Evolutionary conservation across 2,329 filamentous ascomycete genomes (phyloP).

Genomic region (Diplodia mutila): DNA sequence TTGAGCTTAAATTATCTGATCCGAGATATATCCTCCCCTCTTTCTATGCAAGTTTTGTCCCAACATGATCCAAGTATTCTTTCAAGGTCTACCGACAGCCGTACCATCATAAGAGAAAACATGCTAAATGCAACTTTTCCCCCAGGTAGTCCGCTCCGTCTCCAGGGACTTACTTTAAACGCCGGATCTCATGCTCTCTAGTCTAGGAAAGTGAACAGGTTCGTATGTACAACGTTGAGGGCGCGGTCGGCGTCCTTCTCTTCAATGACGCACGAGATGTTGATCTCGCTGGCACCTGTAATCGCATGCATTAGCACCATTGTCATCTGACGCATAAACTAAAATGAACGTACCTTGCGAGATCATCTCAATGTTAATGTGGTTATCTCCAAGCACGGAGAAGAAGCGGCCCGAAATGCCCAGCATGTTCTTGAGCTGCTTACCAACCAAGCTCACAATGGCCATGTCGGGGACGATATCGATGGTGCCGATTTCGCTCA

Average conservation of each 20-base stretch:
- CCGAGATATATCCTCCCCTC: background rate
- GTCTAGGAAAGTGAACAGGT: conserved; percentile 94
- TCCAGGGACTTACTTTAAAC: background rate
- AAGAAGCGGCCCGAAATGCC: conserved; percentile 96
- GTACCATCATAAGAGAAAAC: conserved; percentile 9
- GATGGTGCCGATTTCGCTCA: conserved; percentile 83
- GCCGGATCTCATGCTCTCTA: conserved; percentile 39
- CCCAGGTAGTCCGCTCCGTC: background rate
- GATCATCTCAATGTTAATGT: conserved; percentile 99
- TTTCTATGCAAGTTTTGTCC: background rate
- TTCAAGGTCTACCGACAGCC: background rate
- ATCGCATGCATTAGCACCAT: background rate
- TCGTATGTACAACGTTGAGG: conserved; percentile 94
- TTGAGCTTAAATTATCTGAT: background rate
- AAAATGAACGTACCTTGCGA: conserved; percentile 74
- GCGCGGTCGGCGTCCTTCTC: conserved; percentile 87
- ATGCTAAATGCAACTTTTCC: conserved; percentile 10
- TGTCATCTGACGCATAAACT: conserved; percentile 30
- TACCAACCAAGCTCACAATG: conserved; percentile 90
- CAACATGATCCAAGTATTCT: background rate
- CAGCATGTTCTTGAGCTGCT: conserved; percentile 95
- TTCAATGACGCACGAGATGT: conserved; percentile 97
- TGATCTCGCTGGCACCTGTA: conserved; percentile 95
- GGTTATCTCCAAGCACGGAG: conserved; percentile 87
- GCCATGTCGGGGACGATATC: conserved; percentile 92